Conservation (phyloP, 768 basidiomycete species). For the Nidularia pulvinata region DNA sequence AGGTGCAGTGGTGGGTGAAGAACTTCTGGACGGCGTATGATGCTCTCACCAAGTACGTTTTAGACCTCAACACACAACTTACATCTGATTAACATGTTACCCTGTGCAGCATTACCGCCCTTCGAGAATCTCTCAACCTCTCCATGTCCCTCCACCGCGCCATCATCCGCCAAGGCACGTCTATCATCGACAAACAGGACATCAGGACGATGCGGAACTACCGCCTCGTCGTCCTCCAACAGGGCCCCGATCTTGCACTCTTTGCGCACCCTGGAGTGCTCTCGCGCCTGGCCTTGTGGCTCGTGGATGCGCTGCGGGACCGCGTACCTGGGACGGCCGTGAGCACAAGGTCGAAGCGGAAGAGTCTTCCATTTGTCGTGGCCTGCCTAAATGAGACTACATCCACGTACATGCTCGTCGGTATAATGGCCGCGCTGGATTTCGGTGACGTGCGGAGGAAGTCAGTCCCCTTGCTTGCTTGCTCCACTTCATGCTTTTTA, state of each 20-base stretch:
- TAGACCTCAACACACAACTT: background rate
- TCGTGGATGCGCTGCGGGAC: slow-evolving; percentile 92
- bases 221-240: slow-evolving; percentile 85
- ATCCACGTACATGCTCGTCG: slow-evolving; percentile 85
- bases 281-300: slow-evolving; percentile 90
- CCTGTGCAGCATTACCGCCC: slow-evolving; percentile 56
- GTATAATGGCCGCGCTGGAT: slow-evolving; percentile 89
- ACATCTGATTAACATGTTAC: background rate
- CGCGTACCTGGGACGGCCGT: slow-evolving; percentile 53
- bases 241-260: slow-evolving; percentile 92
- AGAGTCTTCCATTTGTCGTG: slow-evolving; percentile 87
- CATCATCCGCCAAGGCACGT: slow-evolving; percentile 93
- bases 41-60: slow-evolving; percentile 83
- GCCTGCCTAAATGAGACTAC: slow-evolving; percentile 87
- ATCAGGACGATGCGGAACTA: slow-evolving; percentile 89
- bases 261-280: slow-evolving; percentile 92
- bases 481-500: background rate
- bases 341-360: slow-evolving; percentile 48
- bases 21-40: slow-evolving; percentile 98
- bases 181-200: slow-evolving; percentile 95
- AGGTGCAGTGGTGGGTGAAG: slow-evolving; percentile 79
- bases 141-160: slow-evolving; percentile 93
- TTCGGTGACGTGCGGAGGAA: slow-evolving; percentile 92
- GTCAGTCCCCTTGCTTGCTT: slow-evolving; percentile 51
- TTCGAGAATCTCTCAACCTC: slow-evolving; percentile 77